These are phyloP conservation scores for Metschnikowia lunata DNA, from an alignment of 805 yeast species.

Conservation along the genomic window DNA sequence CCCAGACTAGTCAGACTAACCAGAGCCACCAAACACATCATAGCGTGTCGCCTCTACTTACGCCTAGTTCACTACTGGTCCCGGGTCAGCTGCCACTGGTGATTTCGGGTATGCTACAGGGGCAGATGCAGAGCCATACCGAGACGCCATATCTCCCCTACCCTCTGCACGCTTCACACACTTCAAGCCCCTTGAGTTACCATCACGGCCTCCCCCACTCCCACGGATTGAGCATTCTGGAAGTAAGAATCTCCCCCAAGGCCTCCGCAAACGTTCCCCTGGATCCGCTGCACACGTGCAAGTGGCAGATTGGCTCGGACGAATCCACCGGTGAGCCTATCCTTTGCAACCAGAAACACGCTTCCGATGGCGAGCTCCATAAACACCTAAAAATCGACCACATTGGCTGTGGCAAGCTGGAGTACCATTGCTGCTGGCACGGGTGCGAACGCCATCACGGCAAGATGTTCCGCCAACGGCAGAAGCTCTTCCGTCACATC, in stretches of 20 bases:
- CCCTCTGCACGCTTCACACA: not conserved
- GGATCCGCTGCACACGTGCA: constrained; percentile 41
- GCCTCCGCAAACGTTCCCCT: constrained; percentile 1
- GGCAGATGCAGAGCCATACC: no score
- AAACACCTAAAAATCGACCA: constrained; percentile 67
- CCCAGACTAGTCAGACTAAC: not conserved
- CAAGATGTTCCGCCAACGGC: constrained; percentile 71
- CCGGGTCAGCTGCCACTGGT: no score
- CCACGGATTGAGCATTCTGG: constrained; percentile 25
- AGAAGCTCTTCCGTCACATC: constrained; percentile 79
- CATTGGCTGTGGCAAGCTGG: constrained; percentile 66
- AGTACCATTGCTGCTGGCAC: constrained; percentile 72
- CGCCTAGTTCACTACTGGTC: constrained; percentile 10
- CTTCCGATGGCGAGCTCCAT: constrained; percentile 57
- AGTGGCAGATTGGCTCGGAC: constrained; percentile 34
- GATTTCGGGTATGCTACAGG: no score
- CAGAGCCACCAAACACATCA: no score
- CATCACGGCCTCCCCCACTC: not conserved
- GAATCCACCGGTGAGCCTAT: constrained; percentile 26
- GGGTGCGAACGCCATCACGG: constrained; percentile 62
- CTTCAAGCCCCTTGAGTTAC: not conserved
- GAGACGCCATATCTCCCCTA: not conserved
- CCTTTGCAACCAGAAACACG: constrained; percentile 50
- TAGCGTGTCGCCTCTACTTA: constrained; percentile 6
- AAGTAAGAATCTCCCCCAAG: constrained; percentile 31